Evolutionary conservation across 352 stramenopile genomes (phyloP), one percentile per base, ranked within the genome.

Genomic region (Globisporangium cylindrosporum): DNA sequence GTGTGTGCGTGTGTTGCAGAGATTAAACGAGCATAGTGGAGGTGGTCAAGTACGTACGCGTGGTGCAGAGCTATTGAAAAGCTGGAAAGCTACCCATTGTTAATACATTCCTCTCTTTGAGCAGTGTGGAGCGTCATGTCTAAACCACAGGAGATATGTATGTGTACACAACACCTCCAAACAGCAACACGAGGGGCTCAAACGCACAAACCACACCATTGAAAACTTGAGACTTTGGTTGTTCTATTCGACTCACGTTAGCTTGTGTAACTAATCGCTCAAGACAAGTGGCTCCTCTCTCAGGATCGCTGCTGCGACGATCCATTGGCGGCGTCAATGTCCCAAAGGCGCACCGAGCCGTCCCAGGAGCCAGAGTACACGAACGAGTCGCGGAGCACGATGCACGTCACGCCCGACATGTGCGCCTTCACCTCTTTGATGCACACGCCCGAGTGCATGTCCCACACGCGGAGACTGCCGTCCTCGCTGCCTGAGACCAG

Each of bases 361-460:
- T 95, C 87, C 84, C 84, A 94, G 4, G 85, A 89, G 15, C 77
- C 76, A 41, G 87, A 92, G 70, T 86, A 88, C 54, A 94, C 80
- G 34, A 82, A 67, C 32, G 83, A 77, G 71, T 92, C 82, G 2
- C 74, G 78, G 48, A 93, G 76, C 64, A 74, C 76, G 34, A 92
- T 76, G 64, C 75, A 77, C 67, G 85, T 90, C 12, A 95, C 77
- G 10, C 88, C 81, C 38, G 86, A 89, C 56, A 75, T 58, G 64
- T 95, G 86, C 6, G 72, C 81, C 48, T 79, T 77, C 25, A 82
- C 49, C 22, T 93, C 78, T 6, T 85, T 78, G 29, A 88, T 69
- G 55, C 86, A 92, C 27, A 78, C 73, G 20, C 88, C 88, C 8
- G 88, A 92, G 68, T 92, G 84, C 73, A 94, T 87, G 71, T 94